Percentiles rank a stretch among this genome's conserved stretches.
phyloP scores from a whole-genome alignment of 371 early-diverging fungal species.

The Rhizomucor pusillus region DNA sequence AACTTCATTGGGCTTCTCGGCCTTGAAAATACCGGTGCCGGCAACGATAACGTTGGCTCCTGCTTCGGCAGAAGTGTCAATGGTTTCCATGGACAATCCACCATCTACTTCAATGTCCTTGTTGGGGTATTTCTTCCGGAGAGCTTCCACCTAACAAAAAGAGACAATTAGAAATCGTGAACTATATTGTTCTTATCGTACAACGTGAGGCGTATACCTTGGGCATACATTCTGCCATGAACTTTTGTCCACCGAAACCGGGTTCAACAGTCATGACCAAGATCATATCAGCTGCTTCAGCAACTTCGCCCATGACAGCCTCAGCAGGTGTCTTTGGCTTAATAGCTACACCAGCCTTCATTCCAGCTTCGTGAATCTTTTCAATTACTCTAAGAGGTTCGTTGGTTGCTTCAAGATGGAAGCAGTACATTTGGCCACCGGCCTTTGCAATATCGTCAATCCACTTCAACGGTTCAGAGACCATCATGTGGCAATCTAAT shows the following conservation, averaged over 20 bases:
- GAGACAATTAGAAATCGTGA: not conserved
- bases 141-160: constrained; percentile 36
- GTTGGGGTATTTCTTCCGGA: constrained; percentile 81
- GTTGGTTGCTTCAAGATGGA: constrained; percentile 92
- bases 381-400: constrained; percentile 77
- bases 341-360: constrained; percentile 94
- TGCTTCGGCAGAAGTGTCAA: constrained; percentile 83
- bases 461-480: constrained; percentile 91
- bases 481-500: constrained; percentile 97
- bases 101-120: constrained; percentile 98
- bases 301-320: constrained; percentile 62
- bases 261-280: constrained; percentile 99
- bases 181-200: not conserved
- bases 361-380: constrained; percentile 76
- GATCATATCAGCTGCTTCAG: constrained; percentile 82
- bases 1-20: constrained; percentile 68
- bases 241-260: constrained; percentile 95
- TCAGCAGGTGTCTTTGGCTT: constrained; percentile 91
- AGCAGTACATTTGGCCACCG: constrained; percentile 89
- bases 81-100: constrained; percentile 86
- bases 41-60: constrained; percentile 99
- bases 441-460: constrained; percentile 92
- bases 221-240: constrained; percentile 84
- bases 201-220: too few species aligned
- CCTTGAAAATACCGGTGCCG: constrained; percentile 94